Percentiles rank a stretch among this genome's conserved stretches.
Evolutionary conservation across 129 eudicot species (phyloP).

Genomic region (Deinandra increscens): DNA sequence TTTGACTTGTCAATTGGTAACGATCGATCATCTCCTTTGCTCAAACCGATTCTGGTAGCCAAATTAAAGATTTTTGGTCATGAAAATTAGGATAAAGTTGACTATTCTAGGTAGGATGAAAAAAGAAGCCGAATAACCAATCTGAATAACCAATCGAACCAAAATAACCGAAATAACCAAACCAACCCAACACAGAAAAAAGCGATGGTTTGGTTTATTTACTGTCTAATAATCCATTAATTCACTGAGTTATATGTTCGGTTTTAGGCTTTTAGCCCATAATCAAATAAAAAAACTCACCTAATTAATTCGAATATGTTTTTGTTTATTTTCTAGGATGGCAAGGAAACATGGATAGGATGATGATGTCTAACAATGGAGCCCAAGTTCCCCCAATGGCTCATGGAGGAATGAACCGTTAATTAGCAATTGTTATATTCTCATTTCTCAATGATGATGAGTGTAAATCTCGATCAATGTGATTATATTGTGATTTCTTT

Average conservation of each 20-base stretch:
- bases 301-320: too few species aligned
- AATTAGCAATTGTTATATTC: neutral
- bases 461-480: neutral
- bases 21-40: slow-evolving; percentile 5
- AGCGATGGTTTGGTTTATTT: too few species aligned
- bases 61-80: neutral
- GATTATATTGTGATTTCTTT: neutral
- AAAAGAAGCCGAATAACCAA: too few species aligned
- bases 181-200: too few species aligned
- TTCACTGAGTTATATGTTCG: too few species aligned
- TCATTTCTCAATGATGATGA: neutral
- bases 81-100: neutral
- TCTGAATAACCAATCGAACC: too few species aligned
- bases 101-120: neutral
- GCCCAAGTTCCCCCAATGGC: slow-evolving; percentile 10
- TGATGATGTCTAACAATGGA: slow-evolving; percentile 2
- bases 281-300: too few species aligned
- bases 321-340: slow-evolving; percentile 7
- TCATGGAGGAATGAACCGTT: slow-evolving; percentile 21
- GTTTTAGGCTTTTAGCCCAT: too few species aligned
- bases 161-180: too few species aligned
- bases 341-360: slow-evolving; percentile 20
- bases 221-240: too few species aligned
- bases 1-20: slow-evolving; percentile 51
- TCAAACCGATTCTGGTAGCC: neutral